phyloP scores from a whole-genome alignment of 345 rosid species.

The Salix viminalis region DNA sequence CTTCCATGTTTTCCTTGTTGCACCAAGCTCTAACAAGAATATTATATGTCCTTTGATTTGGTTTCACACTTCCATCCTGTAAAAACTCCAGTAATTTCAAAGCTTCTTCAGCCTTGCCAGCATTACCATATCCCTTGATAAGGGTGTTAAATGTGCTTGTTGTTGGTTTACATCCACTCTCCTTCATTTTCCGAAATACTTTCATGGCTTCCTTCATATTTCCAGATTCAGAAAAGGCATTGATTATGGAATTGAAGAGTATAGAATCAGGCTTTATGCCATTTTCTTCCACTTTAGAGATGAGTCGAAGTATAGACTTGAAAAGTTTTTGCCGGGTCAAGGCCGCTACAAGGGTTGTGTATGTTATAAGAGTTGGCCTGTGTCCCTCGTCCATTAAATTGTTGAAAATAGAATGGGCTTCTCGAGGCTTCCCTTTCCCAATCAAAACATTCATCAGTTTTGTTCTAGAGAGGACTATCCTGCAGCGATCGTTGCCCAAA shows the following conservation, averaged over 20 bases:
- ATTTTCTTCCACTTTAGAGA: conserved; percentile 61
- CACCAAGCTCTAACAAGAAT: conserved; percentile 83
- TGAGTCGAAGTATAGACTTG: conserved; percentile 53
- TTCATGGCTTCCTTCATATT: conserved; percentile 72
- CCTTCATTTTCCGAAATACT: conserved; percentile 75
- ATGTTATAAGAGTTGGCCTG: conserved; percentile 74
- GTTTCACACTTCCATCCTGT: conserved; percentile 50
- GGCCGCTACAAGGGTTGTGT: conserved; percentile 72
- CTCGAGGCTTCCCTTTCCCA: conserved; percentile 70
- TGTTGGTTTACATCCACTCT: conserved; percentile 69
- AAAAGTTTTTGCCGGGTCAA: conserved; percentile 61
- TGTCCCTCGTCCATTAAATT: conserved; percentile 72
- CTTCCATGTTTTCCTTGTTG: conserved; percentile 49
- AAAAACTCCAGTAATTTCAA: conserved; percentile 58
- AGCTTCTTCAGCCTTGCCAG: conserved; percentile 70
- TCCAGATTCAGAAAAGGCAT: conserved; percentile 82
- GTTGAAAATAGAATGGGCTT: conserved; percentile 61
- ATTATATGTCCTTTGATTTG: conserved; percentile 74
- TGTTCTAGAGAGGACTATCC: conserved; percentile 75
- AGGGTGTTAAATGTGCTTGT: conserved; percentile 82
- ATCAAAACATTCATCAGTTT: conserved; percentile 72
- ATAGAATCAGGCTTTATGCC: conserved; percentile 80
- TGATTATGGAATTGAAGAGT: conserved; percentile 86
- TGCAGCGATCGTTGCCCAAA: conserved; percentile 53
- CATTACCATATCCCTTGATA: conserved; percentile 77